phyloP scores from a whole-genome alignment of 2,329 filamentous ascomycete species.

The Ceratocystiopsis sp. region DNA sequence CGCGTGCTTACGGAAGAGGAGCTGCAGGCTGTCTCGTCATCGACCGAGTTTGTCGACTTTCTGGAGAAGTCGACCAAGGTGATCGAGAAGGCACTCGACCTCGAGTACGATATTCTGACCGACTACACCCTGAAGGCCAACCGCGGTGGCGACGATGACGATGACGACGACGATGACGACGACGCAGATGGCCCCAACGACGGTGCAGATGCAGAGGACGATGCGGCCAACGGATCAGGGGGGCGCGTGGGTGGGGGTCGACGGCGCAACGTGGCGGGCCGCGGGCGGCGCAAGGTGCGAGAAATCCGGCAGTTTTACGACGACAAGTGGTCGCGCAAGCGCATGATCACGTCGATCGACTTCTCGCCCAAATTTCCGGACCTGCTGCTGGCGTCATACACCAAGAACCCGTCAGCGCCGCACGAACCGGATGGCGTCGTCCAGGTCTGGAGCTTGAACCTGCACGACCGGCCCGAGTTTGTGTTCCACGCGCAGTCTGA shows the following conservation, averaged over 20 bases:
- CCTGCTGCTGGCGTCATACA: conserved; percentile 84
- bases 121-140: conserved; percentile 78
- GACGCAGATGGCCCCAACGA: no score
- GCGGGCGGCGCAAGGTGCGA: conserved; percentile 59
- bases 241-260: no score
- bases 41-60: conserved; percentile 87
- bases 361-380: conserved; percentile 95
- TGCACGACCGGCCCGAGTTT: conserved; percentile 89
- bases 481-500: conserved; percentile 94
- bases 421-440: conserved; percentile 87
- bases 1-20: conserved; percentile 72
- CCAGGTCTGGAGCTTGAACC: conserved; percentile 92
- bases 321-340: conserved; percentile 89
- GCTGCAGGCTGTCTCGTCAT: conserved; percentile 74
- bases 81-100: conserved; percentile 84
- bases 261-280: conserved; percentile 40
- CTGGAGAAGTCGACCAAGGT: conserved; percentile 93
- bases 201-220: no score
- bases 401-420: conserved; percentile 88
- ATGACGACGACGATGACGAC: conserved; percentile 33
- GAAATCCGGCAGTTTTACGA: conserved; percentile 91
- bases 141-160: conserved; percentile 66
- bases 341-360: conserved; percentile 88
- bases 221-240: no score
- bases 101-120: conserved; percentile 89